Evolutionary conservation across 768 basidiomycete species (phyloP).

Genomic region (Fomitopsis pulvina): DNA sequence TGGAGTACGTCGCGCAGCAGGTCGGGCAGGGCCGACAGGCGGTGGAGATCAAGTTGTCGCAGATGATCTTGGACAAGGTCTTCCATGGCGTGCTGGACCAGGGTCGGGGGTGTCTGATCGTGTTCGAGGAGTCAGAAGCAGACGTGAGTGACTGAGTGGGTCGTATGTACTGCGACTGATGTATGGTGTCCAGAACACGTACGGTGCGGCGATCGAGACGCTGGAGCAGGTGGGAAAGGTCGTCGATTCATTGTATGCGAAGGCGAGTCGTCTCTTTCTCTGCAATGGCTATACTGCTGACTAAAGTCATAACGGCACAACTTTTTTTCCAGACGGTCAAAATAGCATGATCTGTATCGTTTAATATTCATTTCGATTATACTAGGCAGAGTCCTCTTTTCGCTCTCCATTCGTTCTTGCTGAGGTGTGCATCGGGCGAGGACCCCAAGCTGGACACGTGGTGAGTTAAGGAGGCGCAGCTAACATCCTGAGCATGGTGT

Average conservation of each 20-base stretch:
- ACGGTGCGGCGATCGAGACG: conserved; percentile 84
- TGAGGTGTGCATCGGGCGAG: no score
- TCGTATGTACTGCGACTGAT: neutral
- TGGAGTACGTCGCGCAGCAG: conserved; percentile 78
- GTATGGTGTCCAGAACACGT: conserved; percentile 54
- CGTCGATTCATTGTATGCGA: conserved; percentile 90
- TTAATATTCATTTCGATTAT: neutral
- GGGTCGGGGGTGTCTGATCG: conserved; percentile 82
- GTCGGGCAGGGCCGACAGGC: conserved; percentile 85
- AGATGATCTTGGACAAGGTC: conserved; percentile 97
- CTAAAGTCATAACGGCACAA: no score
- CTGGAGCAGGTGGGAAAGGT: conserved; percentile 88
- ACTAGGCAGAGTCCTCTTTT: no score
- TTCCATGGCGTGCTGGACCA: conserved; percentile 96
- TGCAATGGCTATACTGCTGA: neutral
- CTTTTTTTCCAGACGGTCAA: conserved; percentile 38
- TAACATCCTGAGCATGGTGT: no score
- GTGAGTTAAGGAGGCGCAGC: no score
- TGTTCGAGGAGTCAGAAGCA: conserved; percentile 82
- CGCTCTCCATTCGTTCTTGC: no score
- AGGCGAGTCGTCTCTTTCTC: conserved; percentile 34
- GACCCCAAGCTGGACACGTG: no score
- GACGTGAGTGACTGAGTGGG: conserved; percentile 51
- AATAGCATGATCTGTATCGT: conserved; percentile 27
- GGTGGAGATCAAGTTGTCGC: conserved; percentile 92